Evolutionary conservation across 1,284 basidiomycete species (phyloP).

Genomic region (Meira nashicola): DNA sequence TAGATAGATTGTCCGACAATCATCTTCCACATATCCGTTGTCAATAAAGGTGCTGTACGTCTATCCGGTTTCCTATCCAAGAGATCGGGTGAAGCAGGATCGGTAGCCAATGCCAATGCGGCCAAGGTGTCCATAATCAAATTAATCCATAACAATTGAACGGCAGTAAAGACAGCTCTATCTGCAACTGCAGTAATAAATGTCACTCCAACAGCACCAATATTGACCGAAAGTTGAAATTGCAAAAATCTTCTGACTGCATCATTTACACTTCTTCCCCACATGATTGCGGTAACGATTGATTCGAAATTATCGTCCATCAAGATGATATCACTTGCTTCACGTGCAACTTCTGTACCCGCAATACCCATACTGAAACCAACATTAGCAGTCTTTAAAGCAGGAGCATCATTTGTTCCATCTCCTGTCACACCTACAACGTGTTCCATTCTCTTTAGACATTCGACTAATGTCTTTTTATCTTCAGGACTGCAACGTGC

Average conservation of each 20-base stretch:
- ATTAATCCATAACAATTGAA: constrained; percentile 95
- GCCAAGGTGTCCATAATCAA: constrained; percentile 94
- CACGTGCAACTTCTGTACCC: constrained; percentile 97
- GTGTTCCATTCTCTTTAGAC: constrained; percentile 79
- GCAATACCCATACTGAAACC: constrained; percentile 80
- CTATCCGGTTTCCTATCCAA: constrained; percentile 86
- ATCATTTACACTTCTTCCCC: constrained; percentile 98
- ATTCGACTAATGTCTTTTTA: constrained; percentile 88
- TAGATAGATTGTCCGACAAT: constrained; percentile 84
- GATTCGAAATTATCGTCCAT: constrained; percentile 91
- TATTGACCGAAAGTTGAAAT: constrained; percentile 94
- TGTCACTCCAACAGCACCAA: constrained; percentile 90
- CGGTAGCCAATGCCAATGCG: constrained; percentile 90
- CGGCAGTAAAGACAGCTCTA: constrained; percentile 80
- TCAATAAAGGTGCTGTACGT: constrained; percentile 81
- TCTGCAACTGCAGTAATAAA: constrained; percentile 86
- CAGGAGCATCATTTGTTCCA: constrained; percentile 95
- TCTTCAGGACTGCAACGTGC: constrained; percentile 97
- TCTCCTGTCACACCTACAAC: constrained; percentile 97
- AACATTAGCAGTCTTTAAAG: constrained; percentile 69
- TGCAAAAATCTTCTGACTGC: constrained; percentile 95
- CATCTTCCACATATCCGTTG: constrained; percentile 75
- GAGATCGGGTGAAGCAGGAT: constrained; percentile 75
- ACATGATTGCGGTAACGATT: constrained; percentile 95
- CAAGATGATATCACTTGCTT: constrained; percentile 96